Evolutionary conservation across 257 asterid genomes (phyloP), one percentile per base, ranked within the genome.

Genomic region (Prunella vulgaris): DNA sequence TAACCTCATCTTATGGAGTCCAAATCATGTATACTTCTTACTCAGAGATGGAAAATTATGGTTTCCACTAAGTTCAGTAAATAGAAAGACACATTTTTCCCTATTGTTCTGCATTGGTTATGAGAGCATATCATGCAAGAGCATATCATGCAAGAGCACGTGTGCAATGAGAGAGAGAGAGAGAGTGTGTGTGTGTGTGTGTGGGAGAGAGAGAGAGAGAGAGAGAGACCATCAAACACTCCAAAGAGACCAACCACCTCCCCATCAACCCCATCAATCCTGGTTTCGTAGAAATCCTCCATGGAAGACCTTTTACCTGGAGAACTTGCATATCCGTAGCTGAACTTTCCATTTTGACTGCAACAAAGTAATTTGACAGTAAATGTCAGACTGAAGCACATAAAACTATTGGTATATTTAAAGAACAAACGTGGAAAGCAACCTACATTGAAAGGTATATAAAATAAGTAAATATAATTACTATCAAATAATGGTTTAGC

Each of bases 231-330:
- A 81, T 93, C 97, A 74, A 90, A 93, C 67, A 93, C 99, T 69
- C 99, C 99, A 64, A 93, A 93, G 82, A 93, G 97, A 79, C 99
- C 99, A 76, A 93, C 91, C 42, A 93, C 78, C 84, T 87, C 90
- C 60, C 97, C 97, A 75, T 86, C 97, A 53, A 93, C 96, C n/a
- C 97, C 90, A 78, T 93, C 97, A 71, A 93, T 91, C 81, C 97
- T 88, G 15, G 99, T 93, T 79, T 93, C 99, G 2, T 88, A 93
- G 79, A 93, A 93, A 77, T 93, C 99, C 85, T 93, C 99, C 99
- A 93, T 93, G 57, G 99, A 90, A 76, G 97, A 81, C 77, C 99
- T 86, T 84, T 90, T 93, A 53, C 99, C 99, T 1, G 91, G 96
- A 68, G 95, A 87, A 82, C 99, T 93, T 32, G 99, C 96, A 65